phyloP scores from a whole-genome alignment of 2,329 filamentous ascomycete genomes.

The Cyanodermella asteris region DNA sequence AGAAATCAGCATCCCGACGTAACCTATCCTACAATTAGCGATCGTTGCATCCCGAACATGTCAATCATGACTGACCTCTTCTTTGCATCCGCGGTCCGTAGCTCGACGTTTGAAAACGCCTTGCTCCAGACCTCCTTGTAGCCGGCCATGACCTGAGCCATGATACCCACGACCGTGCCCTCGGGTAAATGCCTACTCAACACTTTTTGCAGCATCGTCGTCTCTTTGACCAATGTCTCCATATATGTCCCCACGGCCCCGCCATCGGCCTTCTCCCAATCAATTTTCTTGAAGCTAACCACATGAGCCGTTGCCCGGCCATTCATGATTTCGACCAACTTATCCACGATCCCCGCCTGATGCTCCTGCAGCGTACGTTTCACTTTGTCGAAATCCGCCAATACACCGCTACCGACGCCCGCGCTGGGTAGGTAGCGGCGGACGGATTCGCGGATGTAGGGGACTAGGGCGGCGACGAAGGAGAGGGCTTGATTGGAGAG shows the following conservation, averaged over 20 bases:
- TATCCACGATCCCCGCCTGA: slow-evolving; percentile 75
- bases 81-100: slow-evolving; percentile 46
- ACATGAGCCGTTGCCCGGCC: slow-evolving; percentile 52
- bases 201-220: slow-evolving; percentile 61
- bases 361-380: slow-evolving; percentile 70
- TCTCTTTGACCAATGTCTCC: slow-evolving; percentile 73
- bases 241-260: slow-evolving; percentile 46
- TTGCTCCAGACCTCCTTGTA: slow-evolving; percentile 62
- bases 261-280: slow-evolving; percentile 41
- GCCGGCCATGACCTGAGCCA: slow-evolving; percentile 61
- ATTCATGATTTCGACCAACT: slow-evolving; percentile 81
- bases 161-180: slow-evolving; percentile 56
- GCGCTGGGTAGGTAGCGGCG: slow-evolving; percentile 43
- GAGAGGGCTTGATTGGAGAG: slow-evolving; percentile 74
- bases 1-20: slow-evolving; percentile 51
- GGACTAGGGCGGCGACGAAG: slow-evolving; percentile 70
- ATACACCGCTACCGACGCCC: slow-evolving; percentile 33
- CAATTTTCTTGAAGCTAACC: slow-evolving; percentile 48
- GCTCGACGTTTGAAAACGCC: slow-evolving; percentile 41
- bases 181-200: slow-evolving; percentile 64
- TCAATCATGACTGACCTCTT: slow-evolving; percentile 36
- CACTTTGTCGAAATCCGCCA: slow-evolving; percentile 76
- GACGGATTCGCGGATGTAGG: slow-evolving; percentile 78
- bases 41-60: slow-evolving; percentile 10
- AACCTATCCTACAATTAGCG: slow-evolving; percentile 33